These are phyloP conservation scores for Evansstolkia leycettana DNA, from an alignment of 495 filamentous ascomycete genomes.

Conservation along the genomic window DNA sequence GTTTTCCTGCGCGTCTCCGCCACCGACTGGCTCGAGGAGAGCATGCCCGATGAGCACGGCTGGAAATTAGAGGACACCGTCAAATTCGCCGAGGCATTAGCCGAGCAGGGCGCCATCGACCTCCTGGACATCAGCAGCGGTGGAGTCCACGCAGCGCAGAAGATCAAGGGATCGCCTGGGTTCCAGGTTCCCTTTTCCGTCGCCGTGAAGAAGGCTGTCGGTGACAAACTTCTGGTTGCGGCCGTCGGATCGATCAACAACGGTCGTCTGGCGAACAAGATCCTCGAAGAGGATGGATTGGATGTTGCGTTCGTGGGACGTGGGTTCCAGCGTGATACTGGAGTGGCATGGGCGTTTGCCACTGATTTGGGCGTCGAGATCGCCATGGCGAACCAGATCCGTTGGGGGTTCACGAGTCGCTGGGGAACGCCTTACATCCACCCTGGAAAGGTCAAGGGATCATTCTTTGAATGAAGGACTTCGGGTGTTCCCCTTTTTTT, in stretches of 20 bases:
- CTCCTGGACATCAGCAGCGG: slow-evolving; percentile 52
- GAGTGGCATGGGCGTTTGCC: slow-evolving; percentile 55
- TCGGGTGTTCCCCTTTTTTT: neutral
- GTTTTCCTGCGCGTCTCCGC: slow-evolving; percentile 49
- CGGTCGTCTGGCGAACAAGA: slow-evolving; percentile 40
- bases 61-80: slow-evolving; percentile 48
- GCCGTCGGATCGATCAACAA: slow-evolving; percentile 51
- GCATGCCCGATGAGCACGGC: slow-evolving; percentile 26
- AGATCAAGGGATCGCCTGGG: slow-evolving; percentile 40
- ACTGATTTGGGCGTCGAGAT: slow-evolving; percentile 54
- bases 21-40: slow-evolving; percentile 47
- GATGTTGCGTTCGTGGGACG: slow-evolving; percentile 52
- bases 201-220: slow-evolving; percentile 50
- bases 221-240: slow-evolving; percentile 43
- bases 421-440: slow-evolving; percentile 3
- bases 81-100: slow-evolving; percentile 38
- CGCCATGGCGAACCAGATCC: slow-evolving; percentile 53
- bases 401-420: slow-evolving; percentile 36
- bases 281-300: slow-evolving; percentile 40
- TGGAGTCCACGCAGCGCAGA: slow-evolving; percentile 46
- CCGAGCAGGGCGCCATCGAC: slow-evolving; percentile 42
- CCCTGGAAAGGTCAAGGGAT: neutral
- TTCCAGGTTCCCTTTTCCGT: slow-evolving; percentile 59
- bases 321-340: slow-evolving; percentile 58
- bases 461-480: neutral